These are phyloP conservation scores for Puccinia novopanici DNA, from an alignment of 1,284 basidiomycete genomes.

Conservation along the genomic window DNA sequence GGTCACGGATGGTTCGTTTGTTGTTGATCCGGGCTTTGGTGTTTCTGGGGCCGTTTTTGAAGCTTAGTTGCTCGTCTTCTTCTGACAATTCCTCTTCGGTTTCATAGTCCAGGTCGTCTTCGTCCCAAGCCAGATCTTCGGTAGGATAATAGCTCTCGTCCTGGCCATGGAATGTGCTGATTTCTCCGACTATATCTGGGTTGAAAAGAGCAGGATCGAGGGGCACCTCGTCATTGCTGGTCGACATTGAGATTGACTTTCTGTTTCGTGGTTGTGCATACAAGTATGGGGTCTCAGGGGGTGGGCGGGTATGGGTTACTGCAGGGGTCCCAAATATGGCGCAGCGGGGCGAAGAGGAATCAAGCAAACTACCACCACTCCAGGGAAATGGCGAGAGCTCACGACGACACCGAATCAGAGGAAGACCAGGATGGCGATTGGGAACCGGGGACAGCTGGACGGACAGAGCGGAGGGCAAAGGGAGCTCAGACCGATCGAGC, in stretches of 20 bases:
- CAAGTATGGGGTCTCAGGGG: constrained; percentile 7
- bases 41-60: neutral
- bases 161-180: neutral
- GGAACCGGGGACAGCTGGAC: neutral
- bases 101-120: constrained; percentile 26
- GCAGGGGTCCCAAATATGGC: neutral
- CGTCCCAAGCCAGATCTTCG: constrained; percentile 29
- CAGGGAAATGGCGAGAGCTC: constrained; percentile 8
- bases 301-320: neutral
- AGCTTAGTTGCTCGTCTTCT: constrained; percentile 5
- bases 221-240: neutral
- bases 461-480: neutral
- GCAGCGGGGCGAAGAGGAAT: neutral
- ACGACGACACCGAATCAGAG: constrained; percentile 32
- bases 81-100: constrained; percentile 31
- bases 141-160: constrained; percentile 2
- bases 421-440: constrained; percentile 24
- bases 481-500: neutral
- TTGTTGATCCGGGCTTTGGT: constrained; percentile 12
- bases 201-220: constrained; percentile 45
- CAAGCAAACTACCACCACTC: neutral
- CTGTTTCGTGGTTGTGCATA: neutral
- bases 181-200: constrained; percentile 37
- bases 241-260: neutral
- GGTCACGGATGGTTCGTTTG: constrained; percentile 11